Conservation (phyloP, 345 rosid genomes). For the Boechera retrofracta region DNA sequence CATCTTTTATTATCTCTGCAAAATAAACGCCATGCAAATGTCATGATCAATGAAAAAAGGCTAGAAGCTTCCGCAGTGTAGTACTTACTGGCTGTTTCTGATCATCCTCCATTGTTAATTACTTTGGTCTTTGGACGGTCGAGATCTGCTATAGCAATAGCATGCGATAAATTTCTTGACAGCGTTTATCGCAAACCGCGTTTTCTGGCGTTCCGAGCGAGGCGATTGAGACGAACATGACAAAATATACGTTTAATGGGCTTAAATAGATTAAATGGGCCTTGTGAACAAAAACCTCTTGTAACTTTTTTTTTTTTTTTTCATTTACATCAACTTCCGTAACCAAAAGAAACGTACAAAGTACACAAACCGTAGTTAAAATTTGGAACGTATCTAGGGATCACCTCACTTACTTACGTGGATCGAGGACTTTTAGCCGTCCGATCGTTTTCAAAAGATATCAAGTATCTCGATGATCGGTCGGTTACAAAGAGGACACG, state of each 20-base stretch:
- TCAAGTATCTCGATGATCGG: conserved; percentile 71
- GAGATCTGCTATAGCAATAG: background rate
- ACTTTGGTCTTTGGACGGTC: conserved; percentile 19
- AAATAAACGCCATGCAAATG: conserved; percentile 28
- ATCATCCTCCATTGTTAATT: background rate
- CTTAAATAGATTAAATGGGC: conserved; percentile 28
- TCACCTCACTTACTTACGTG: conserved; percentile 22
- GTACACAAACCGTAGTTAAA: conserved; percentile 22
- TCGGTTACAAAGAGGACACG: conserved; percentile 82
- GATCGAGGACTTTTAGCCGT: conserved; percentile 27
- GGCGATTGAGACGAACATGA: background rate
- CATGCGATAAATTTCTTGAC: background rate
- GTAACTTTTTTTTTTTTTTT: background rate
- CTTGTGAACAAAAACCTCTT: conserved; percentile 4
- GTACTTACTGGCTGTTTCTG: conserved; percentile 9
- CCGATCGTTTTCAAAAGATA: conserved; percentile 51
- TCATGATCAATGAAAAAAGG: conserved; percentile 1
- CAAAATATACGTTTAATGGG: conserved; percentile 10
- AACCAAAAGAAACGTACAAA: conserved; percentile 28
- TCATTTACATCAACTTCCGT: conserved; percentile 23
- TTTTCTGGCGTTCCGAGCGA: too few species aligned
- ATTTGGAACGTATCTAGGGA: conserved; percentile 15
- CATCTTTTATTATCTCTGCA: background rate
- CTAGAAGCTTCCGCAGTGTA: conserved; percentile 26
- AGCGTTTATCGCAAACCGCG: too few species aligned